A percentile compares a stretch with the other conserved stretches of the same genome.
These are phyloP conservation scores for Collybiopsis luxurians DNA, from an alignment of 768 basidiomycete species.

Conservation along the genomic window DNA sequence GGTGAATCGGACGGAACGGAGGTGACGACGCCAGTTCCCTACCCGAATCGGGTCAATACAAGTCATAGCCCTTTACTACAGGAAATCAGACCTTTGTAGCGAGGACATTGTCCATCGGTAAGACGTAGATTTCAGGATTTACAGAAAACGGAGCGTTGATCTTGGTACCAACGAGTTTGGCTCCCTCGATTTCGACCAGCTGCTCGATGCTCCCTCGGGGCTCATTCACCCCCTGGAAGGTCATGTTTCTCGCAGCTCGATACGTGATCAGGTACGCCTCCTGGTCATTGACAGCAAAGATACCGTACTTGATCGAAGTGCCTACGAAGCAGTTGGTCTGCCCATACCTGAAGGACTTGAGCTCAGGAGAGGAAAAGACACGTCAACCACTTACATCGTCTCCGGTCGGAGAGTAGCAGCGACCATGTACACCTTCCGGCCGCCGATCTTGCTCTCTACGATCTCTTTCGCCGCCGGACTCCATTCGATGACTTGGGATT, in stretches of 20 bases:
- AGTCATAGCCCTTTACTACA: neutral
- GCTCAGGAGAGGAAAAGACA: conserved; percentile 5
- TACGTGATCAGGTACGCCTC: conserved; percentile 88
- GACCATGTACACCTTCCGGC: conserved; percentile 86
- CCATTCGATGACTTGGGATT: conserved; percentile 92
- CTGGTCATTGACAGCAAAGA: conserved; percentile 83
- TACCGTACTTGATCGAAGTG: conserved; percentile 83
- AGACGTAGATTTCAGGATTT: conserved; percentile 84
- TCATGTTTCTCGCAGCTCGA: conserved; percentile 96
- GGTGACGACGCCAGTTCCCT: conserved; percentile 98
- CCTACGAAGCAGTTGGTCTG: conserved; percentile 99
- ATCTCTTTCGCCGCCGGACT: conserved; percentile 61
- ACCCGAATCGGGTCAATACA: neutral
- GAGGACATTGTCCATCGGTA: conserved; percentile 98
- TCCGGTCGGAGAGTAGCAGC: conserved; percentile 95
- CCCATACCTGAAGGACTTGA: conserved; percentile 67
- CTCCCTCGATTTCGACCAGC: conserved; percentile 75
- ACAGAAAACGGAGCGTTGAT: conserved; percentile 85
- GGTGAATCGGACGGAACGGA: conserved; percentile 98
- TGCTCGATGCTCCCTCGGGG: conserved; percentile 71
- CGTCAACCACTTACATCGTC: conserved; percentile 71
- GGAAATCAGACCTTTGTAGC: conserved; percentile 70
- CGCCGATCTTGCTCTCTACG: conserved; percentile 68
- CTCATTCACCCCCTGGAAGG: conserved; percentile 84
- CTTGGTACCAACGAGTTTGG: conserved; percentile 81